phyloP scores from a whole-genome alignment of 148 eudicot genomes.

The Camellia granthamiana region DNA sequence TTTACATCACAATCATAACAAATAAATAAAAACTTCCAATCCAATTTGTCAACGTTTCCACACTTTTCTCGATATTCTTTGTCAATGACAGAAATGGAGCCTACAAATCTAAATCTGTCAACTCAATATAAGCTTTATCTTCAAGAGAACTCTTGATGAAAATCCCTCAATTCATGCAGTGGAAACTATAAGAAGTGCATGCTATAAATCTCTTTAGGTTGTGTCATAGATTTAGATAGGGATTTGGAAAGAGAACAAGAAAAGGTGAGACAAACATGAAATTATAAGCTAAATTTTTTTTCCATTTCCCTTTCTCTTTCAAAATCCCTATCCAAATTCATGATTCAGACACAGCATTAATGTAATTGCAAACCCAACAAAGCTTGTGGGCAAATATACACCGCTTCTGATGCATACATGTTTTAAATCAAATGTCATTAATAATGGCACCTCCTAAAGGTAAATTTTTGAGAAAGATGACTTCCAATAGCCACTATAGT shows the following conservation, averaged over 20 bases:
- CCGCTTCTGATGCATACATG: not conserved
- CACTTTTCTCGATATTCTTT: not conserved
- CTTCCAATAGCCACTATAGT: not conserved
- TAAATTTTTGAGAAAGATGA: not conserved
- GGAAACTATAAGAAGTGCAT: not conserved
- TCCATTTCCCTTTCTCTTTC: too few relatives aligned
- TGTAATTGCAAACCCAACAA: not conserved
- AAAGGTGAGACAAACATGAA: too few relatives aligned
- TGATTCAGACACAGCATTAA: not conserved
- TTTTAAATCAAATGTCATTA: not conserved
- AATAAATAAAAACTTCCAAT: not conserved
- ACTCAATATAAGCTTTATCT: too few relatives aligned
- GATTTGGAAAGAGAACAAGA: too few relatives aligned
- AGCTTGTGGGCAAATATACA: not conserved
- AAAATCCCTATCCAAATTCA: too few relatives aligned
- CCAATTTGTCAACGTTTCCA: not conserved
- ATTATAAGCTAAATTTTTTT: too few relatives aligned
- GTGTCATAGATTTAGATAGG: too few relatives aligned
- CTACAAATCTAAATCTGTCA: not conserved
- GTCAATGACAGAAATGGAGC: not conserved
- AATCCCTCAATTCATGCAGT: constrained; percentile 2
- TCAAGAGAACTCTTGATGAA: too few relatives aligned
- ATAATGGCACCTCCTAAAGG: not conserved
- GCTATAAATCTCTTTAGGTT: not conserved
- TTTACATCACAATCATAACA: not conserved